A percentile compares a stretch with the other conserved stretches of the same genome.
Evolutionary conservation across 1,139 yeast species (phyloP).

Genomic region (Kodamaea derodonti): DNA sequence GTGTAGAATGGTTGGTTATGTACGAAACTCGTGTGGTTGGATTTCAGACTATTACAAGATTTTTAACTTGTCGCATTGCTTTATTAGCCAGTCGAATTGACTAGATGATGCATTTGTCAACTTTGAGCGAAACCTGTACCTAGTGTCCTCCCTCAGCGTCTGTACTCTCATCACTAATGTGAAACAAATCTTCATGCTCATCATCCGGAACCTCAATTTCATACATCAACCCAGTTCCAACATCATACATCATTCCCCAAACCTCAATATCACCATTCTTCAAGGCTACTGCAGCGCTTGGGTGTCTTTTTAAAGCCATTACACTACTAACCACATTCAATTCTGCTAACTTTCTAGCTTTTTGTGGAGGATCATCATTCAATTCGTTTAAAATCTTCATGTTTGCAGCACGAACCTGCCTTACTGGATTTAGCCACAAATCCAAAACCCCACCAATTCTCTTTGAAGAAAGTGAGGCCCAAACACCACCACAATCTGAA

Average conservation of each 20-base stretch:
- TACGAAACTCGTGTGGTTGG: too few species aligned
- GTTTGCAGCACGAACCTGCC: slow-evolving; percentile 65
- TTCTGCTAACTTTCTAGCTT: slow-evolving; percentile 68
- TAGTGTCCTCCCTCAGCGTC: slow-evolving; percentile 42
- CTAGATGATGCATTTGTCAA: too few species aligned
- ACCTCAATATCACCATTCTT: slow-evolving; percentile 74
- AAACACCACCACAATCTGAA: slow-evolving; percentile 94
- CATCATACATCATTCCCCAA: slow-evolving; percentile 88
- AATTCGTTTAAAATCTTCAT: slow-evolving; percentile 41
- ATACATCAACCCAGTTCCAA: slow-evolving; percentile 65
- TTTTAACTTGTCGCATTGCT: too few species aligned
- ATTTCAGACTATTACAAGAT: too few species aligned
- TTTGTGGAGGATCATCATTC: slow-evolving; percentile 47
- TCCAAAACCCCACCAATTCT: slow-evolving; percentile 73
- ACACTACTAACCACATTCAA: slow-evolving; percentile 69
- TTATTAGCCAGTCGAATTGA: too few species aligned
- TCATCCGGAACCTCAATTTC: slow-evolving; percentile 53
- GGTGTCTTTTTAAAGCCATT: slow-evolving; percentile 59
- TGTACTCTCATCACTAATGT: slow-evolving; percentile 24
- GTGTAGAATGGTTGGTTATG: too few species aligned
- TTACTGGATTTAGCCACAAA: slow-evolving; percentile 71
- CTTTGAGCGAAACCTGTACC: too few species aligned
- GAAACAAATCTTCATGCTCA: slow-evolving; percentile 49
- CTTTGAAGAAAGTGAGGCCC: slow-evolving; percentile 75
- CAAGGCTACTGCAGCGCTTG: slow-evolving; percentile 71